phyloP scores from a whole-genome alignment of 176 grass and related monocot genomes.

The Oryza longistaminata region DNA sequence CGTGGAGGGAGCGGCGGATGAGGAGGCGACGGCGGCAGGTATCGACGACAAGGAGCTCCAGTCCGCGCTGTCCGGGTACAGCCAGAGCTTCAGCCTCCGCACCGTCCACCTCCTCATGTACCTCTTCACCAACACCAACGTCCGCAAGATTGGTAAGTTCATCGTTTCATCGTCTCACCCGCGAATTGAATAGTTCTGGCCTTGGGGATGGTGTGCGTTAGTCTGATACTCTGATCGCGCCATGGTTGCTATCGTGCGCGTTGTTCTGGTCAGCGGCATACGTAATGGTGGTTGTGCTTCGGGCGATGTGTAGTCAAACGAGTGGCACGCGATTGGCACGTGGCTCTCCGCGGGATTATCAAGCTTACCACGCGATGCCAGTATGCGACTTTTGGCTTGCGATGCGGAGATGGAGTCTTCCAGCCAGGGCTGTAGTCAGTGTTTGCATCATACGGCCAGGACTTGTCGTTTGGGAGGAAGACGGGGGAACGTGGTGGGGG shows the following conservation, averaged over 20 bases:
- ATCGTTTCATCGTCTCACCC: background rate
- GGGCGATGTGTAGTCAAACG: background rate
- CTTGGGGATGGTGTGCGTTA: background rate
- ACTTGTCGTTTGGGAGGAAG: background rate
- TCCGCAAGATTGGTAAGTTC: slow-evolving; percentile 74
- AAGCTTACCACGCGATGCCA: background rate
- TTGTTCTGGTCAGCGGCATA: background rate
- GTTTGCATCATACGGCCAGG: background rate
- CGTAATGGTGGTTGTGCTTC: background rate
- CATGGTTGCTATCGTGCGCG: background rate
- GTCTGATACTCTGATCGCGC: background rate
- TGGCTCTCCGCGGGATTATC: background rate
- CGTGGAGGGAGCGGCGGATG: slow-evolving; percentile 13
- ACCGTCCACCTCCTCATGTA: slow-evolving; percentile 98
- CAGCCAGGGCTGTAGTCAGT: background rate
- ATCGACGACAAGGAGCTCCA: slow-evolving; percentile 99
- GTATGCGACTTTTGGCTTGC: background rate
- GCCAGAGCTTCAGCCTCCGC: slow-evolving; percentile 85
- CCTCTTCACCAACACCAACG: slow-evolving; percentile 84
- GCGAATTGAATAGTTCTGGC: background rate
- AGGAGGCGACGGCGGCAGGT: slow-evolving; percentile 28
- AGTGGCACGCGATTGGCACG: background rate
- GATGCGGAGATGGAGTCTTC: background rate
- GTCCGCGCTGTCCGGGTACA: slow-evolving; percentile 76
- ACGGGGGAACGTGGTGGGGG: background rate